Conservation (phyloP, 257 asterid genomes). For the Lycium barbarum region DNA sequence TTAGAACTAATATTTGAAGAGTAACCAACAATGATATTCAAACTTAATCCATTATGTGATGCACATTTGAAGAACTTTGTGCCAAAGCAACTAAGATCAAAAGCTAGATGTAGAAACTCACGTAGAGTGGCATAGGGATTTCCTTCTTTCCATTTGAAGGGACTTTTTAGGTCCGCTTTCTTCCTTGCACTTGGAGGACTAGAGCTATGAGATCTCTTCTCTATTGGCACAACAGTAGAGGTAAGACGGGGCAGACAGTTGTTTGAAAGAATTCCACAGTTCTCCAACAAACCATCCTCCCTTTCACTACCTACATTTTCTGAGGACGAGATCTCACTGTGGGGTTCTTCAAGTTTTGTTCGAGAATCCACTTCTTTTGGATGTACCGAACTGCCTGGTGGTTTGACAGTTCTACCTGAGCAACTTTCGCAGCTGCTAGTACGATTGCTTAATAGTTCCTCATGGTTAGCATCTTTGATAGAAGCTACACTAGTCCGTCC, state of each 20-base stretch:
- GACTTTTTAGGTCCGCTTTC: slow-evolving; percentile 67
- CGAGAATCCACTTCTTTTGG: slow-evolving; percentile 34
- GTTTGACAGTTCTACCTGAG: slow-evolving; percentile 41
- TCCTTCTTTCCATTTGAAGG: slow-evolving; percentile 90
- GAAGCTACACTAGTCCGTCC: slow-evolving; percentile 32
- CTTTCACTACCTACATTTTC: slow-evolving; percentile 54
- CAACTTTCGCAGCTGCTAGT: slow-evolving; percentile 54
- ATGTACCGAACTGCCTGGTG: slow-evolving; percentile 37
- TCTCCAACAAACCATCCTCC: slow-evolving; percentile 60
- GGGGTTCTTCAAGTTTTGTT: slow-evolving; percentile 31
- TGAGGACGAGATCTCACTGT: slow-evolving; percentile 50
- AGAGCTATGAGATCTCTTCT: slow-evolving; percentile 71
- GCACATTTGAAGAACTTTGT: neutral
- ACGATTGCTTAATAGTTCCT: slow-evolving; percentile 40
- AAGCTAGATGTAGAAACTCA: slow-evolving; percentile 47
- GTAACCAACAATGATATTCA: neutral
- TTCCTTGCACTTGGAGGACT: slow-evolving; percentile 75
- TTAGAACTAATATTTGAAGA: neutral
- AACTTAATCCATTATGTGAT: slow-evolving; percentile 15
- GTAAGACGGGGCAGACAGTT: slow-evolving; percentile 93
- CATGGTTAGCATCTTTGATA: slow-evolving; percentile 27
- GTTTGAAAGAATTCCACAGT: slow-evolving; percentile 74
- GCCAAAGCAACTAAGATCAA: slow-evolving; percentile 3
- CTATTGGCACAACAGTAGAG: slow-evolving; percentile 61
- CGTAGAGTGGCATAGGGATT: slow-evolving; percentile 61